These are phyloP conservation scores for Starmerella sirachaensis DNA, from an alignment of 805 yeast species.

Conservation along the genomic window DNA sequence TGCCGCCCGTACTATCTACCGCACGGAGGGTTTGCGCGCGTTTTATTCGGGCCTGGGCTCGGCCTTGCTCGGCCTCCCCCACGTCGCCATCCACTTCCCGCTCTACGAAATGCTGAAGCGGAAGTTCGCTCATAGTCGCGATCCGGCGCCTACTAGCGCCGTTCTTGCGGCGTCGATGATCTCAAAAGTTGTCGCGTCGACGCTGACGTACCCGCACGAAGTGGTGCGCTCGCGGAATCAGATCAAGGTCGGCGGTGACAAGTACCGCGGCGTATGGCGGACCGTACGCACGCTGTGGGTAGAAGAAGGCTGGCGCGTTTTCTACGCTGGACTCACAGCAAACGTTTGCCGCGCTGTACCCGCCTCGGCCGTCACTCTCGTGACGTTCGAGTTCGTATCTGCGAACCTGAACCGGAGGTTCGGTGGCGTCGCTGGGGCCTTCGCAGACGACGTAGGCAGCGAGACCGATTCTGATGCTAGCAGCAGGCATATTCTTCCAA, in stretches of 20 bases:
- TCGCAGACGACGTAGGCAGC: too few relatives aligned
- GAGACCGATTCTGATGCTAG: too few relatives aligned
- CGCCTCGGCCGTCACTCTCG: slow-evolving; percentile 87
- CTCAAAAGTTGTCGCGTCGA: slow-evolving; percentile 80
- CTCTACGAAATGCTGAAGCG: slow-evolving; percentile 70
- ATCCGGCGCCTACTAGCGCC: slow-evolving; percentile 28
- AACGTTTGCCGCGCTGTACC: slow-evolving; percentile 88
- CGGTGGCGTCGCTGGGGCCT: neutral
- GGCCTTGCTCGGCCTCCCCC: slow-evolving; percentile 77
- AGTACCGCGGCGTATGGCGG: slow-evolving; percentile 28
- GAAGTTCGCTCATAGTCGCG: slow-evolving; percentile 16
- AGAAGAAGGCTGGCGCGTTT: slow-evolving; percentile 69
- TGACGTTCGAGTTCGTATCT: slow-evolving; percentile 58
- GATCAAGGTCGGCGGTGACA: slow-evolving; percentile 28
- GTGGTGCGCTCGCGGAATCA: slow-evolving; percentile 87
- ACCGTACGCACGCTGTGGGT: slow-evolving; percentile 34
- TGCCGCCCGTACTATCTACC: slow-evolving; percentile 70
- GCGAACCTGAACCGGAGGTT: slow-evolving; percentile 5
- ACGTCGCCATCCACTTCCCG: slow-evolving; percentile 95
- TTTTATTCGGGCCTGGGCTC: slow-evolving; percentile 87
- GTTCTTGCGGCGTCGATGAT: slow-evolving; percentile 57
- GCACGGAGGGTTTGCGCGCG: slow-evolving; percentile 64
- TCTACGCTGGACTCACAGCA: slow-evolving; percentile 79
- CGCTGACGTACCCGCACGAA: slow-evolving; percentile 91
- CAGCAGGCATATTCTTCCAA: too few relatives aligned